Evolutionary conservation across 371 early-diverging fungal species (phyloP), one percentile per base, ranked within the genome.

Genomic region (Mortierella sp.): DNA sequence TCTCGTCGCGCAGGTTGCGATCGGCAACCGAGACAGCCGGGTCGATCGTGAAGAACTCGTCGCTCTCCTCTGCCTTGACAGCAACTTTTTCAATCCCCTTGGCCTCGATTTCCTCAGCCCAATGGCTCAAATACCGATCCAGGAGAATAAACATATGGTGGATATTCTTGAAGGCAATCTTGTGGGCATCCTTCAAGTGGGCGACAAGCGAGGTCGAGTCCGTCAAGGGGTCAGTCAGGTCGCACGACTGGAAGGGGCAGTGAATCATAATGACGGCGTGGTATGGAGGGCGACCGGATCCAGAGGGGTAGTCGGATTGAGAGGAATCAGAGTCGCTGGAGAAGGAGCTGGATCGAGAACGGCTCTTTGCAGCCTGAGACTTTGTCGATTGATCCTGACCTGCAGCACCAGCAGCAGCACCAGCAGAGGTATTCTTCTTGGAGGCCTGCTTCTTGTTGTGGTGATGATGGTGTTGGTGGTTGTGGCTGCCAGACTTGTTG

Each of bases 121-220:
- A 96, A 47, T 89, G 90, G 37, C 80, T 85, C 47, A 97, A 80
- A 82, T 97, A 97, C 40, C 89, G 83, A 68, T 96, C 95, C 68
- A 96, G 79, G 13, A 92, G 91, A 71, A 95, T 93, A 73, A 93
- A 91, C 91, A 96, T 95, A 73, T 96, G 95, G 71, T 92, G 91
- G 22, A 95, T 81, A 70, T 96, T 92, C 76, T 89, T 89, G 76
- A 96, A 93, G 6, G 81, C 85, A 26, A 95, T n/a, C 13, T 86
- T 63, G 83, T 97, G 97, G 5, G 80, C 89, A 7, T 86, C 74
- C 55, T 91, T 88, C 67, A 97, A 79, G 79, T 97, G 97, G 0
- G 80, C 80, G 13, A 90, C 90, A 10, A 95, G 82, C 22, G 91
- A 87, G 8, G 90, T 92, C 9, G 95, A 93, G 71, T 94, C 91